Conservation (phyloP, 2,329 filamentous ascomycete genomes). For the Penicillium capsulatum region DNA sequence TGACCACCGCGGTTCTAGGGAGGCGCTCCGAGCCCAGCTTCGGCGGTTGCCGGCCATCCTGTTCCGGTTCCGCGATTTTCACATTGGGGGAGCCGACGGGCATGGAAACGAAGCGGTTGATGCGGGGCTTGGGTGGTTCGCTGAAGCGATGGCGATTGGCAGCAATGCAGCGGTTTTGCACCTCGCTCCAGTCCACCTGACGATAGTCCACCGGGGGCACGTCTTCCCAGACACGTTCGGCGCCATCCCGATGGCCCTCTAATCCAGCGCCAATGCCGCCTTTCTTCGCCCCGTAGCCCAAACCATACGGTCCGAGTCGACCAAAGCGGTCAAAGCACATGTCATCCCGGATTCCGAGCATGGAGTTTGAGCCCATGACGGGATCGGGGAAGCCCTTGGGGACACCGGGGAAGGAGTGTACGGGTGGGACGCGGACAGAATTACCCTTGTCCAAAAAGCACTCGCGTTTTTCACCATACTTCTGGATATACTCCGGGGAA, state of each 20-base stretch:
- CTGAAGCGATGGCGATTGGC: slow-evolving; percentile 67
- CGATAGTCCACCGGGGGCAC: slow-evolving; percentile 71
- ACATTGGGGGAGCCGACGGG: slow-evolving; percentile 26
- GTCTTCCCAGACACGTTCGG: slow-evolving; percentile 72
- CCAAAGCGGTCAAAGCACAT: slow-evolving; percentile 93
- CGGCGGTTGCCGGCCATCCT: slow-evolving; percentile 19
- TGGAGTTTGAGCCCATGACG: slow-evolving; percentile 78
- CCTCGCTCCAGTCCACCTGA: slow-evolving; percentile 71
- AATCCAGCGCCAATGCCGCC: slow-evolving; percentile 84
- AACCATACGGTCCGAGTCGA: slow-evolving; percentile 80
- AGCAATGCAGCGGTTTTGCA: slow-evolving; percentile 67
- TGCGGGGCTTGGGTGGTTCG: slow-evolving; percentile 35
- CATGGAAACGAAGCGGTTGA: slow-evolving; percentile 35
- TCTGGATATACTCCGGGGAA: slow-evolving; percentile 52
- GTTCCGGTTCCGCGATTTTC: slow-evolving; percentile 15
- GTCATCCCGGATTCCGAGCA: slow-evolving; percentile 73
- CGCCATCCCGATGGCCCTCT: slow-evolving; percentile 75
- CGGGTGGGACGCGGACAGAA: slow-evolving; percentile 60
- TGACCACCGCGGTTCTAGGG: slow-evolving; percentile 66
- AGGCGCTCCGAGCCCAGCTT: slow-evolving; percentile 28
- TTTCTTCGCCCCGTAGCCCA: slow-evolving; percentile 73
- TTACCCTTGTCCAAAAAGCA: slow-evolving; percentile 73
- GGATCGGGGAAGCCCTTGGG: slow-evolving; percentile 80
- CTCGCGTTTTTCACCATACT: slow-evolving; percentile 60
- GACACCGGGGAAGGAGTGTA: slow-evolving; percentile 72